Percentiles rank a stretch among this genome's conserved stretches.
Conservation (phyloP, 1,284 basidiomycete genomes). For the Irpex lacteus region DNA sequence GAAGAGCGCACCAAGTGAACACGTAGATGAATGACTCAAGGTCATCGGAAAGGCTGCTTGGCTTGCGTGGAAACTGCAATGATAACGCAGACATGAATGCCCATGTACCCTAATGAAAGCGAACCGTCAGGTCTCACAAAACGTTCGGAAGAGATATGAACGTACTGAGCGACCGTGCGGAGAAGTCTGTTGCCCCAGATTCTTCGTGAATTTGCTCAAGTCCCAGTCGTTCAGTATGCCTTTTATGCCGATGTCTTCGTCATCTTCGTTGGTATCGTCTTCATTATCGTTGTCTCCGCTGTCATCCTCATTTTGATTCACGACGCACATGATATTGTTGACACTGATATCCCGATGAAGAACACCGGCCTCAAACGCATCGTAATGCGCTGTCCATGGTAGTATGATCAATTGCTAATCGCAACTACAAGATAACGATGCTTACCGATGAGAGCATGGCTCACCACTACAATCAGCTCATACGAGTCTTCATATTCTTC, state of each 20-base stretch:
- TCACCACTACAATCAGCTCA: too few species aligned
- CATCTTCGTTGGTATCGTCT: neutral
- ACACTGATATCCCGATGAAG: constrained; percentile 8
- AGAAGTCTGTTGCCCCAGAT: neutral
- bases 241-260: neutral
- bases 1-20: constrained; percentile 6
- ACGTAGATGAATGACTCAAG: constrained; percentile 18
- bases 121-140: too few species aligned
- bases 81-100: constrained; percentile 13
- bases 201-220: constrained; percentile 5
- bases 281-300: neutral
- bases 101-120: constrained; percentile 17
- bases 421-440: too few species aligned
- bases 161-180: neutral
- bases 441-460: too few species aligned
- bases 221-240: constrained; percentile 19
- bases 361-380: neutral
- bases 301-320: neutral
- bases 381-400: neutral
- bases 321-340: constrained; percentile 12
- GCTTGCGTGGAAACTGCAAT: constrained; percentile 5
- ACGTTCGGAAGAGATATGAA: neutral
- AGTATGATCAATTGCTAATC: neutral
- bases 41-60: constrained; percentile 12
- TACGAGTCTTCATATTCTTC: too few species aligned